Base-by-base conservation (phyloP, 169 alveolate species). In the Cryptosporidium ubiquitum region DNA sequence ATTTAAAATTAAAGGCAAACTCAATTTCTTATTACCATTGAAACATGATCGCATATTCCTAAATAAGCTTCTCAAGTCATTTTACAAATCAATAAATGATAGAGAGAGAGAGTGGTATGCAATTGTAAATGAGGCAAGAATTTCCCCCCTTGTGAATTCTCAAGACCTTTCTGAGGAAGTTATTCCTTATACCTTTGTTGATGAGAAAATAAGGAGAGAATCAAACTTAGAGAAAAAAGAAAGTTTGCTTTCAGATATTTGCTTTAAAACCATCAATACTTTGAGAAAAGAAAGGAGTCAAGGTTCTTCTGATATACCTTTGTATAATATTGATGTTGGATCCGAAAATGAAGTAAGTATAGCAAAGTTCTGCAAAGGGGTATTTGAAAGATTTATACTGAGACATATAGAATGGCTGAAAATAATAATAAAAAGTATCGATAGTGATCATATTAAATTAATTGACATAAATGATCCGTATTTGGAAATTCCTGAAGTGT, bases 301-400 rank as follows among this genome's bases (percentile, higher is more conserved):
- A 31, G 85, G 85, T 2, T 26, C 39, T 20, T 58, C 85, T 52
- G 85, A 73, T 57, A 57, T 33, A 52, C 44, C 47, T 29, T 40
- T 55, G n/a, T 73, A 73, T 42, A 73, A 73, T 31, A 73, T 73
- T 35, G 85, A 73, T 55, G n/a, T 73, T 10, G 85, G 85, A 73
- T 37, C 64, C 14, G 85, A 73, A 57, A 68, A 68, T 37, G 57
- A 52, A 20, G 70, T 73, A 16, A 73, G 85, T 10, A 23, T 39
- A 9, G 85, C 85, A 18, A 73, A 73, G 57, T 73, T 73, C 37
- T 73, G 85, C 57, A 73, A 73, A 18, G 85, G 85, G 12, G 14
- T 58, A 57, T 55, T 73, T 29, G 85, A 73, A 58, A 52, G 85
- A 35, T 73, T 73, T 55, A 73, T 73, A 7, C 12, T 57, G 47